Evolutionary conservation across 768 basidiomycete species (phyloP), one percentile per base, ranked within the genome.

Genomic region (Kwoniella heveanensis): DNA sequence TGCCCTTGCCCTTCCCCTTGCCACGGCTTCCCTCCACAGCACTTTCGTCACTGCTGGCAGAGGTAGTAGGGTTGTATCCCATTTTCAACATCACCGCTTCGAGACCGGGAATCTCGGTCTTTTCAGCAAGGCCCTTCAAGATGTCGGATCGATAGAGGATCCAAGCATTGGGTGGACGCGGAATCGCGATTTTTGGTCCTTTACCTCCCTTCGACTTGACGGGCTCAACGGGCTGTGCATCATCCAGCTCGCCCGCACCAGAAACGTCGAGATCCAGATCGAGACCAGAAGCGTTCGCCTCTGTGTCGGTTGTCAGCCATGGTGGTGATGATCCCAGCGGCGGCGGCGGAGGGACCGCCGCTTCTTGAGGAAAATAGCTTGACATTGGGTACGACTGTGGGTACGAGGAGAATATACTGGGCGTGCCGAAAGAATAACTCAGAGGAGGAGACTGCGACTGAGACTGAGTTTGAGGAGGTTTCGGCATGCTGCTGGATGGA

Each of bases 81-180:
- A 65, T 50, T 24, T 69, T 72, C 2, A 61, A 62, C 55, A 73
- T 59, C 15, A 67, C 59, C 10, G 56, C 64, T n/a, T 70, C 72
- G 22, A 76, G 62, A 6, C 66, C 65, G 6, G 73, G 70, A 26
- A 76, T 57, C 19, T 44, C 30, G 25, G 72, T 67, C 4, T 71
- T 71, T 1, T 65, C 65, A 21, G 64, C 74, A 22, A 87, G 75
- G 12, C 81, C 75, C 63, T 78, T 80, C 47, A 85, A 81, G 72
- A 84, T 86, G 65, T 86, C 83, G 2, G 88, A 85, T 46, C 90
- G 86, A 78, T 89, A 92, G 17, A 91, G 67, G 62, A 92, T 91
- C 89, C 89, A 92, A 0, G 90, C 87, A 74, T 91, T 92, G 10
- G 87, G 86, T 2, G 90, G 90, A 0, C 90, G 84, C 10, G 88